A percentile compares a stretch with the other conserved stretches of the same genome.
These are phyloP conservation scores for Globisporangium acanthophoron DNA, from an alignment of 352 stramenopile species.

Conservation along the genomic window DNA sequence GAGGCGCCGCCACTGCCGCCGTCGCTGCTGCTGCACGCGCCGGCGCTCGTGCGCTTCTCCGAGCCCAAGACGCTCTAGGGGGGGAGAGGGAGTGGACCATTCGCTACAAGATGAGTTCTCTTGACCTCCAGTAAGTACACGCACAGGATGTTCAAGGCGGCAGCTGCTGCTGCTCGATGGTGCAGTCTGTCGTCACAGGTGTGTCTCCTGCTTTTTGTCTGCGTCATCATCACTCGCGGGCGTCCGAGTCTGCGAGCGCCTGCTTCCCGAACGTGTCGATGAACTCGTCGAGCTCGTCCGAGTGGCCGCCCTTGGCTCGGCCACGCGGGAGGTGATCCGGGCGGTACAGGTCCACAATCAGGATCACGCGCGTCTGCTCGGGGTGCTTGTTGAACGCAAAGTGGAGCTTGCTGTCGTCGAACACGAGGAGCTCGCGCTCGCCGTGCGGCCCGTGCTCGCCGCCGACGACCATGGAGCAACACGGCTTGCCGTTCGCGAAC, in stretches of 20 bases:
- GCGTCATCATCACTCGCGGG: constrained; percentile 3
- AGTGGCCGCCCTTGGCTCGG: constrained; percentile 76
- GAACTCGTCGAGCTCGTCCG: constrained; percentile 87
- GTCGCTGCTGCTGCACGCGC: constrained; percentile 72
- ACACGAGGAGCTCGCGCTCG: constrained; percentile 82
- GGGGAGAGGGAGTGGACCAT: background rate
- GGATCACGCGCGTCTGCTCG: constrained; percentile 57
- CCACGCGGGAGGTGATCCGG: constrained; percentile 75
- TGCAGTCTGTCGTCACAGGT: background rate
- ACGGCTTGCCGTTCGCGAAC: constrained; percentile 41
- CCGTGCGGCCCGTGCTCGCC: constrained; percentile 62
- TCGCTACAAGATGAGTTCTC: background rate
- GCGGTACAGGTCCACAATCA: constrained; percentile 88
- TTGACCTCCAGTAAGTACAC: background rate
- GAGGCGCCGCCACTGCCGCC: constrained; percentile 27
- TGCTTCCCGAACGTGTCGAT: constrained; percentile 77
- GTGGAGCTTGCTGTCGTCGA: constrained; percentile 91
- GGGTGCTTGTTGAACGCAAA: constrained; percentile 80
- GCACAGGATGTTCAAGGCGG: background rate
- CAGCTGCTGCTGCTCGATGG: background rate
- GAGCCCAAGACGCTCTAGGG: constrained; percentile 11
- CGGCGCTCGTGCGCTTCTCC: constrained; percentile 44
- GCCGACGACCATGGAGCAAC: constrained; percentile 76
- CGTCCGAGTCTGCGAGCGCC: constrained; percentile 18
- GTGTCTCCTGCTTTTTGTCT: background rate